Base-by-base conservation (phyloP, 352 stramenopile genomes). In the Phytophthora foliorum region DNA sequence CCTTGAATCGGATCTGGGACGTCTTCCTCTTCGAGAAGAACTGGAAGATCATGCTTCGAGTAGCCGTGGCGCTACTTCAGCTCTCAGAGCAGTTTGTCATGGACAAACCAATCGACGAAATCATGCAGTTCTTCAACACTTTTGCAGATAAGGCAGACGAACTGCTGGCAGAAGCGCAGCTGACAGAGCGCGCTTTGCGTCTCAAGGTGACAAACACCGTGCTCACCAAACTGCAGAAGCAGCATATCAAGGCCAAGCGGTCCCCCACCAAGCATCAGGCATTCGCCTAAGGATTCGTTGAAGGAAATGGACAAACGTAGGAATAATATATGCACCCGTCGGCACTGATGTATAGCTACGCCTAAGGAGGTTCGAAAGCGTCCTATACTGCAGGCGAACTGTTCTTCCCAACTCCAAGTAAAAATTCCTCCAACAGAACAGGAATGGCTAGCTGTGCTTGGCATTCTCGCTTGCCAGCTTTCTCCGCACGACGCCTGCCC, bases 71-170 rank as follows among this genome's bases (percentile, higher is more conserved):
- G 22, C 39, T 96, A 49, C 55, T 96, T 27, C 78, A 93, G 57
- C 57, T 94, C 11, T 86, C 87, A 9, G 77, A 92, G 24, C 58
- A 78, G 8, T 75, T 86, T 59, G 83, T 96, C 7, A 67, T 88
- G 46, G 67, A 75, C 22, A 86, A 90, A 48, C 73, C 80, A 3
- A 95, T 95, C 39, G 89, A 96, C 66, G 76, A 94, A 57, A 82
- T 95, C 31, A 96, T 94, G 84, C 77, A 90, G 60, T 94, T 95
- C 54, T 89, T 96, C 67, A 96, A 95, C 66, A 95, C 89, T 13
- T 96, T 94, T 53, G 72, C 75, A 29, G 75, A 80, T 51, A 71
- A 83, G 21, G 76, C 75, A 4, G 73, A 91, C 11, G 76, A 86
- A 21, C 46, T 93, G 31, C 77, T 95, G 32, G 80, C 82, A n/a